Conservation (phyloP, 2,329 filamentous ascomycete genomes). For the Alternaria brassicae region DNA sequence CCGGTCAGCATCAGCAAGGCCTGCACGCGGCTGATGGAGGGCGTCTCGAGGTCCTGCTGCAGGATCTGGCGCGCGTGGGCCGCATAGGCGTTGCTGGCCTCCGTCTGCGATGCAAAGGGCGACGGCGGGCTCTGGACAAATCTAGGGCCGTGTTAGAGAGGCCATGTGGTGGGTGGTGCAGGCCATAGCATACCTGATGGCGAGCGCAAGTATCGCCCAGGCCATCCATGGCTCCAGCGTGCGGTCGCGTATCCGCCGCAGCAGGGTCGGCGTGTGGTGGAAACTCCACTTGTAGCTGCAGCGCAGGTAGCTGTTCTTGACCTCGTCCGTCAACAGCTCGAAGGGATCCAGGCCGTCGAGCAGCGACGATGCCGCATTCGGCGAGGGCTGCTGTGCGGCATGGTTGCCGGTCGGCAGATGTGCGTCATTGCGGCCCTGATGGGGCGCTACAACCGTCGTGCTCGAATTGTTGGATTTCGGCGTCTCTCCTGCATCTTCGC, state of each 20-base stretch:
- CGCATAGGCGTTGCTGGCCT: slow-evolving; percentile 53
- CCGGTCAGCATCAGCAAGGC: slow-evolving; percentile 54
- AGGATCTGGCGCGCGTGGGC: slow-evolving; percentile 51
- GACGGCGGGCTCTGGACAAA: slow-evolving; percentile 49
- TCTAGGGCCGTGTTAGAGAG: slow-evolving; percentile 20
- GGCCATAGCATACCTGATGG: slow-evolving; percentile 42
- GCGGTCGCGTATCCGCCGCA: slow-evolving; percentile 48
- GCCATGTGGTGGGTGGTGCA: background rate
- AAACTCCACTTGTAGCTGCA: slow-evolving; percentile 55
- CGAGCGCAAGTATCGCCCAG: slow-evolving; percentile 54
- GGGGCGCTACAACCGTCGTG: slow-evolving; percentile 17
- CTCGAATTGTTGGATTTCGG: slow-evolving; percentile 16
- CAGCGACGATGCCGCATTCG: slow-evolving; percentile 35
- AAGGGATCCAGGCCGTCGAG: slow-evolving; percentile 49
- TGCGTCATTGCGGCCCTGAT: slow-evolving; percentile 31
- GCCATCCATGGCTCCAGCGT: slow-evolving; percentile 50
- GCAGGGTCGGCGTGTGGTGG: slow-evolving; percentile 51
- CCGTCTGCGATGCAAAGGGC: slow-evolving; percentile 48
- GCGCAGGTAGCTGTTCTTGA: slow-evolving; percentile 52
- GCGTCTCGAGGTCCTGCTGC: slow-evolving; percentile 51
- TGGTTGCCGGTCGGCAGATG: slow-evolving; percentile 35
- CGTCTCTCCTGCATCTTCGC: slow-evolving; percentile 31
- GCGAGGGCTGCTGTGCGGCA: slow-evolving; percentile 30
- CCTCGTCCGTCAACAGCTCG: slow-evolving; percentile 51
- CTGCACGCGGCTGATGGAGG: slow-evolving; percentile 50